Percentiles rank a stretch among this genome's conserved stretches.
Conservation (phyloP, 2,329 filamentous ascomycete genomes). For the Diaporthe helianthi region DNA sequence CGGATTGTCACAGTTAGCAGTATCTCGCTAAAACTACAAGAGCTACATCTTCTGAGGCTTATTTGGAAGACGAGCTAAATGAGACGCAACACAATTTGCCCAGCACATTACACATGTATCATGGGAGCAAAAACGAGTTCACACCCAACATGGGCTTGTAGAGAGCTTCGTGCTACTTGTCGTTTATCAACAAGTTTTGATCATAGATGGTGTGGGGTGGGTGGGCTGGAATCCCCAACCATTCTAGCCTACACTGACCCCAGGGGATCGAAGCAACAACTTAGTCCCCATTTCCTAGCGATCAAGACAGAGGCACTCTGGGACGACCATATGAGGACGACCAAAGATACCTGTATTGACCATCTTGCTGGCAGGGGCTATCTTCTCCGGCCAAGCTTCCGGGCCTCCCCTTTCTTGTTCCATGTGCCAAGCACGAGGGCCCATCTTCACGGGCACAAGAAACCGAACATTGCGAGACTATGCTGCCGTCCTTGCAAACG, state of each 20-base stretch:
- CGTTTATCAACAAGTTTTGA: background rate
- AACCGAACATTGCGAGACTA: background rate
- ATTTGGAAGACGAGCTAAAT: background rate
- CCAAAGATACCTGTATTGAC: background rate
- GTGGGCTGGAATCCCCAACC: background rate
- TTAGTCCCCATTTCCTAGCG: background rate
- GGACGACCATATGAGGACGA: background rate
- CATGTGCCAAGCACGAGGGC: background rate
- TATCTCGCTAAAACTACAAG: background rate
- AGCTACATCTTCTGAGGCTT: background rate
- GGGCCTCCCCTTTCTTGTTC: background rate
- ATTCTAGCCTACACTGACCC: background rate
- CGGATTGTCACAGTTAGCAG: background rate
- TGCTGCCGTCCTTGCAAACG: background rate
- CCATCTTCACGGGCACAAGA: background rate
- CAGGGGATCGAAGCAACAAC: background rate
- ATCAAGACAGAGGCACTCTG: background rate
- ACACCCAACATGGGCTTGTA: background rate
- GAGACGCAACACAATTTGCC: background rate
- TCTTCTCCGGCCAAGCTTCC: background rate
- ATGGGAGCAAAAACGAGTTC: background rate
- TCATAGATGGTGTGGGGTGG: constrained; percentile 5
- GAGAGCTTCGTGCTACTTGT: background rate
- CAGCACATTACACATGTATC: background rate
- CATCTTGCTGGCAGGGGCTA: background rate